These are phyloP conservation scores for Vigna mungo DNA, from an alignment of 306 rosid species.

Conservation along the genomic window DNA sequence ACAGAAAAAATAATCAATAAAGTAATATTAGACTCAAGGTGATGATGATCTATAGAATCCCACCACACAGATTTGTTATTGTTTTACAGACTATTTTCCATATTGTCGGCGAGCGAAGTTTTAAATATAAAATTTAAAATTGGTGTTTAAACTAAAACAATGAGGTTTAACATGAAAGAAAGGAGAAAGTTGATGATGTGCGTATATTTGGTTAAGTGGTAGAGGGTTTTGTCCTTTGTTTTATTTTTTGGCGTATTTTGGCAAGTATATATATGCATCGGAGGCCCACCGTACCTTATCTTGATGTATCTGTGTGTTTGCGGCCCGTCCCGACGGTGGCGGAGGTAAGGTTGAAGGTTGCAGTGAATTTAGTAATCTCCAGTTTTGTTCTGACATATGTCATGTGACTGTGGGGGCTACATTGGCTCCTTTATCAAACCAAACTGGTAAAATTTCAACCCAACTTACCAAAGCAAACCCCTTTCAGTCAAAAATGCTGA, in stretches of 20 bases:
- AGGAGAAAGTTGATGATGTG: background rate
- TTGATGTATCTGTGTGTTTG: slow-evolving; percentile 24
- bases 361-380: slow-evolving; percentile 16
- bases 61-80: background rate
- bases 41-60: too few relatives aligned
- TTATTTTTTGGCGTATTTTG: too few relatives aligned
- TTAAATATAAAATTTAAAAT: too few relatives aligned
- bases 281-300: slow-evolving; percentile 43
- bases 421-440: slow-evolving; percentile 4
- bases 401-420: slow-evolving; percentile 80
- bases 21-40: too few relatives aligned
- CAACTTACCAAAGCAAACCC: slow-evolving; percentile 42
- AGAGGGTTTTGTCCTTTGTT: too few relatives aligned
- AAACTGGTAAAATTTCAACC: slow-evolving; percentile 46
- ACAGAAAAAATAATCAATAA: too few relatives aligned
- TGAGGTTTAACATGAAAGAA: too few relatives aligned
- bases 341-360: slow-evolving; percentile 43
- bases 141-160: too few relatives aligned
- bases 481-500: slow-evolving; percentile 49
- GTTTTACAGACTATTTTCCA: background rate
- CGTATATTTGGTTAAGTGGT: too few relatives aligned
- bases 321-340: slow-evolving; percentile 49
- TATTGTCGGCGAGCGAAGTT: background rate
- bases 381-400: slow-evolving; percentile 63
- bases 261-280: too few relatives aligned